Conservation (phyloP, 208 protist genomes). For the Phytomonas francai region DNA sequence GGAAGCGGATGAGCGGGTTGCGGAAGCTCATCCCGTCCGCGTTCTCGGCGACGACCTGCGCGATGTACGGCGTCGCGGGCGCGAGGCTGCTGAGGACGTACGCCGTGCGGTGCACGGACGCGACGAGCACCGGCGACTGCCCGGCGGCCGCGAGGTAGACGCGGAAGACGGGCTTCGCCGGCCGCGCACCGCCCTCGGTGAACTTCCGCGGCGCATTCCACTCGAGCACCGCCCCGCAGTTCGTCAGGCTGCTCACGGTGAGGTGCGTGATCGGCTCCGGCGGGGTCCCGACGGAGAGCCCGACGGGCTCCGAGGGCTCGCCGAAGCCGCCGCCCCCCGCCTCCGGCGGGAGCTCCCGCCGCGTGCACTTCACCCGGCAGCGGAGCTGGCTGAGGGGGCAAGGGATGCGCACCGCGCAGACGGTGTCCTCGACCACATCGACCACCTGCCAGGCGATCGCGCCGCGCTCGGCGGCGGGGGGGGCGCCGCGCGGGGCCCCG, state of each 20-base stretch:
- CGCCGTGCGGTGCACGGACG: slow-evolving; percentile 20
- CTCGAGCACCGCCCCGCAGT: slow-evolving; percentile 50
- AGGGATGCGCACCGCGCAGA: slow-evolving; percentile 57
- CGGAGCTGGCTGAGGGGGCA: slow-evolving; percentile 55
- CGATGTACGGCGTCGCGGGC: slow-evolving; percentile 69
- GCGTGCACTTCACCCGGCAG: slow-evolving; percentile 70
- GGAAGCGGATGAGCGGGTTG: slow-evolving; percentile 74
- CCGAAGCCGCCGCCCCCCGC: slow-evolving; percentile 34
- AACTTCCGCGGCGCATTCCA: slow-evolving; percentile 49
- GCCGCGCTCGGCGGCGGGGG: slow-evolving; percentile 1
- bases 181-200: slow-evolving; percentile 6
- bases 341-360: slow-evolving; percentile 4
- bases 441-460: slow-evolving; percentile 65
- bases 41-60: slow-evolving; percentile 80
- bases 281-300: slow-evolving; percentile 56
- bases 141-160: slow-evolving; percentile 47
- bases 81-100: slow-evolving; percentile 50
- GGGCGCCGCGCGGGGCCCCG: slow-evolving; percentile 2
- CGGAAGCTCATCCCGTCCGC: slow-evolving; percentile 70
- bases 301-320: slow-evolving; percentile 64
- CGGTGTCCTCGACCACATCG: slow-evolving; percentile 57
- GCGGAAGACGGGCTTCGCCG: slow-evolving; percentile 28
- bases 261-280: slow-evolving; percentile 74
- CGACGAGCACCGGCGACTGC: background rate
- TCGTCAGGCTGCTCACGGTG: slow-evolving; percentile 40